Evolutionary conservation across 139 green algal species (phyloP).

Genomic region (Picochlorum costavermella): DNA sequence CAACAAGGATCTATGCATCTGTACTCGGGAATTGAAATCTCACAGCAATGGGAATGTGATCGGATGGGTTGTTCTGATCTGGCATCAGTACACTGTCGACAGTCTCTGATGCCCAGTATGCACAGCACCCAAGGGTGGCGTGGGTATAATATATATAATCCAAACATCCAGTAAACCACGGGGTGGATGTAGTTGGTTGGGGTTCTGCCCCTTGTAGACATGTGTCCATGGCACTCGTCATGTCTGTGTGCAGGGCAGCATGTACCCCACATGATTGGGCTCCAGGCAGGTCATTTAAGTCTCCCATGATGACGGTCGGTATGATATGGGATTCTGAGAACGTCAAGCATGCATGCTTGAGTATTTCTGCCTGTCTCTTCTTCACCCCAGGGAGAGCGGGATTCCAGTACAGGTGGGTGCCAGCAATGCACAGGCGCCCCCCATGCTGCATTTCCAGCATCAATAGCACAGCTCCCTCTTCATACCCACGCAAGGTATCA

Average conservation of each 20-base stretch:
- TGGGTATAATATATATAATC: constrained; percentile 52
- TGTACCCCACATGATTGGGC: neutral
- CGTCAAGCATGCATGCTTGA: constrained; percentile 5
- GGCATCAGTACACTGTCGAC: too few species aligned
- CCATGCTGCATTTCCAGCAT: constrained; percentile 26
- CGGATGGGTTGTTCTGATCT: too few species aligned
- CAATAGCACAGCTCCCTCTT: constrained; percentile 28
- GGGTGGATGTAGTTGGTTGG: constrained; percentile 41
- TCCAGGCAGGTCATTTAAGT: constrained; percentile 31
- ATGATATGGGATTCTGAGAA: constrained; percentile 7
- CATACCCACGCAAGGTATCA: too few species aligned
- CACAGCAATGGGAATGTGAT: too few species aligned
- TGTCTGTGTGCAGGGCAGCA: neutral
- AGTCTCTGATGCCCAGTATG: neutral
- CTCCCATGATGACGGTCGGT: neutral
- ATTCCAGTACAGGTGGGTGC: constrained; percentile 53
- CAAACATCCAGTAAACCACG: constrained; percentile 34
- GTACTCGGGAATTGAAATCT: too few species aligned
- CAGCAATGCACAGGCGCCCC: constrained; percentile 22
- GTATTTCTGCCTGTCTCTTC: constrained; percentile 17
- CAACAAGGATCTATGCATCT: too few species aligned
- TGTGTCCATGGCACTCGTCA: neutral
- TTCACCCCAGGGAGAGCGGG: constrained; percentile 42
- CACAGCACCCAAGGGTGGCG: constrained; percentile 18
- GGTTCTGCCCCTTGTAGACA: constrained; percentile 31